A percentile compares a stretch with the other conserved stretches of the same genome.
Evolutionary conservation across 2,329 filamentous ascomycete genomes (phyloP).

Genomic region (Ophiocordyceps camponoti-leonardi): DNA sequence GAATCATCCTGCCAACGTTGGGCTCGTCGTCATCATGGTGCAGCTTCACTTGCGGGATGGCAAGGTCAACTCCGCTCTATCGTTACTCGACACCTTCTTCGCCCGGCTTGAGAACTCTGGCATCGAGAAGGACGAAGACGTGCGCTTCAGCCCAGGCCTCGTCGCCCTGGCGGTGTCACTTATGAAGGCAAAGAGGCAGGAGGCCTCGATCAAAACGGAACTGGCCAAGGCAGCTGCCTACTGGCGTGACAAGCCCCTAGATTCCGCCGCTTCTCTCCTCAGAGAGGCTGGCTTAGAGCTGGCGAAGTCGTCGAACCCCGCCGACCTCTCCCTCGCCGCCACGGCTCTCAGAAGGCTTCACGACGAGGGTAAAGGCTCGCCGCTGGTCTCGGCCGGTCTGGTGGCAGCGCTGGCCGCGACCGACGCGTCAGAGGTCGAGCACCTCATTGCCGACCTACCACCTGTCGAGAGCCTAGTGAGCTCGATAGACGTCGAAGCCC

Average conservation of each 20-base stretch:
- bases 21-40: slow-evolving; percentile 60
- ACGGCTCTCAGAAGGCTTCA: slow-evolving; percentile 62
- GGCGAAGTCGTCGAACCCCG: slow-evolving; percentile 52
- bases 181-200: slow-evolving; percentile 60
- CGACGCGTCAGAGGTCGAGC: slow-evolving; percentile 36
- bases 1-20: slow-evolving; percentile 62
- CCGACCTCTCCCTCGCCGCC: slow-evolving; percentile 53
- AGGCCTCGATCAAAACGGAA: slow-evolving; percentile 52
- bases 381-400: slow-evolving; percentile 61
- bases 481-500: slow-evolving; percentile 40
- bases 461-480: slow-evolving; percentile 43
- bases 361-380: slow-evolving; percentile 46
- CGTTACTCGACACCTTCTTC: slow-evolving; percentile 53
- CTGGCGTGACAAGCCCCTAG: slow-evolving; percentile 48
- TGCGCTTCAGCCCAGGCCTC: slow-evolving; percentile 70
- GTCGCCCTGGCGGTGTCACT: slow-evolving; percentile 66
- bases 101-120: slow-evolving; percentile 42
- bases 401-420: slow-evolving; percentile 61
- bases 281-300: slow-evolving; percentile 71
- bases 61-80: slow-evolving; percentile 56
- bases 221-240: slow-evolving; percentile 64
- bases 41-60: slow-evolving; percentile 63
- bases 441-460: slow-evolving; percentile 39
- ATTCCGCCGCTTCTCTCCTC: slow-evolving; percentile 43
- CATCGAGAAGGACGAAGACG: slow-evolving; percentile 40